Percentiles rank a stretch among this genome's conserved stretches.
Evolutionary conservation across 2,329 filamentous ascomycete genomes (phyloP).

Genomic region (Botryosphaeria agaves): DNA sequence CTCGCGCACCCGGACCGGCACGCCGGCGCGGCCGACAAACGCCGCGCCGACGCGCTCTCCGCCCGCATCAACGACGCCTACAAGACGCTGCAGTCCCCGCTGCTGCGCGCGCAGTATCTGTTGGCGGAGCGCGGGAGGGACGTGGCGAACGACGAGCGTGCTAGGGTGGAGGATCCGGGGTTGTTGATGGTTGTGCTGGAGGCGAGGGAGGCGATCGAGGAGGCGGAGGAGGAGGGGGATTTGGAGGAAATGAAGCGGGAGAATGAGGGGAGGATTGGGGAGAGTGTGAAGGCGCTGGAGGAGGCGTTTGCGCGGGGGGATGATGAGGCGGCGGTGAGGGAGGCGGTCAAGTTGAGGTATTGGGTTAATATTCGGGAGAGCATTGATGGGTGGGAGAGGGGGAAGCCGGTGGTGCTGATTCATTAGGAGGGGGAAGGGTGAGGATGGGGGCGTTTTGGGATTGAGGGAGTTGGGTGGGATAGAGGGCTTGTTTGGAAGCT

Average conservation of each 20-base stretch:
- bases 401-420: conserved; percentile 40
- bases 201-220: conserved; percentile 43
- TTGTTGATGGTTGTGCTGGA: conserved; percentile 69
- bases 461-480: too few species aligned
- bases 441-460: too few species aligned
- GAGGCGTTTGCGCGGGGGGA: conserved; percentile 49
- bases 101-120: conserved; percentile 77
- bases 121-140: conserved; percentile 56
- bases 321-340: conserved; percentile 45
- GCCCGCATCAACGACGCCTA: conserved; percentile 84
- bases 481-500: too few species aligned
- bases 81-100: conserved; percentile 61
- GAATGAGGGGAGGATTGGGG: conserved; percentile 51
- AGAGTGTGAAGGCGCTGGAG: conserved; percentile 46
- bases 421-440: too few species aligned
- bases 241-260: conserved; percentile 38
- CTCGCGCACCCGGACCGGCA: conserved; percentile 56
- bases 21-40: conserved; percentile 26
- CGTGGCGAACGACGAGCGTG: conserved; percentile 60
- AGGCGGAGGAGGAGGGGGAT: conserved; percentile 41
- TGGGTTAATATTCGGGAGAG: conserved; percentile 79
- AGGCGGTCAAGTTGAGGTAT: conserved; percentile 68
- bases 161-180: conserved; percentile 50
- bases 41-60: conserved; percentile 58
- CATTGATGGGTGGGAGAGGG: conserved; percentile 69